Conservation (phyloP, 345 rosid genomes). For the Brassica nigra region DNA sequence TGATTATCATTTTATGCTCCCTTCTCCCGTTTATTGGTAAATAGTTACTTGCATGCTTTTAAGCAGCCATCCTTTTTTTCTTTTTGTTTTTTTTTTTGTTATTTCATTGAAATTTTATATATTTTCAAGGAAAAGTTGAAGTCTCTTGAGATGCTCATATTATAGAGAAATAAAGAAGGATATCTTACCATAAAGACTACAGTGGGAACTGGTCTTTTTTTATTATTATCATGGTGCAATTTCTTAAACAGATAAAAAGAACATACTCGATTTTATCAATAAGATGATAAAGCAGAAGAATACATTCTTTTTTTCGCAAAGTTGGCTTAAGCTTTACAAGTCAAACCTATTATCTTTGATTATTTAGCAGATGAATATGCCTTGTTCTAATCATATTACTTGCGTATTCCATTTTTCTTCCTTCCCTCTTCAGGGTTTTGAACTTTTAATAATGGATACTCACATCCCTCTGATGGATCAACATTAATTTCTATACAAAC, state of each 20-base stretch:
- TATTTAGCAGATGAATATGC: slow-evolving; percentile 36
- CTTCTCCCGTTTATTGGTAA: neutral
- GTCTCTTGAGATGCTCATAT: neutral
- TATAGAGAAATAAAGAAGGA: slow-evolving; percentile 15
- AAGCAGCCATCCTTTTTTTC: neutral
- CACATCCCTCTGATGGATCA: slow-evolving; percentile 1
- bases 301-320: slow-evolving; percentile 34
- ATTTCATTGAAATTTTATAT: neutral
- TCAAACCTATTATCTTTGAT: slow-evolving; percentile 37
- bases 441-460: slow-evolving; percentile 8
- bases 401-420: slow-evolving; percentile 31
- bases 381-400: slow-evolving; percentile 19
- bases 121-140: neutral
- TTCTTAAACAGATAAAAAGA: slow-evolving; percentile 26
- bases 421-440: slow-evolving; percentile 5
- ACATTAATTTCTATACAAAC: slow-evolving; percentile 4
- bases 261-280: slow-evolving; percentile 27
- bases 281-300: slow-evolving; percentile 34
- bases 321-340: slow-evolving; percentile 39
- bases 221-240: slow-evolving; percentile 28
- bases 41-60: neutral
- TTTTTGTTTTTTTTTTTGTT: neutral
- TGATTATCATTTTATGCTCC: neutral
- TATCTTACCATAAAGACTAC: slow-evolving; percentile 36
- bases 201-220: slow-evolving; percentile 33